These are phyloP conservation scores for Kalmanozyma brasiliensis DNA, from an alignment of 1,284 basidiomycete species.

Conservation along the genomic window DNA sequence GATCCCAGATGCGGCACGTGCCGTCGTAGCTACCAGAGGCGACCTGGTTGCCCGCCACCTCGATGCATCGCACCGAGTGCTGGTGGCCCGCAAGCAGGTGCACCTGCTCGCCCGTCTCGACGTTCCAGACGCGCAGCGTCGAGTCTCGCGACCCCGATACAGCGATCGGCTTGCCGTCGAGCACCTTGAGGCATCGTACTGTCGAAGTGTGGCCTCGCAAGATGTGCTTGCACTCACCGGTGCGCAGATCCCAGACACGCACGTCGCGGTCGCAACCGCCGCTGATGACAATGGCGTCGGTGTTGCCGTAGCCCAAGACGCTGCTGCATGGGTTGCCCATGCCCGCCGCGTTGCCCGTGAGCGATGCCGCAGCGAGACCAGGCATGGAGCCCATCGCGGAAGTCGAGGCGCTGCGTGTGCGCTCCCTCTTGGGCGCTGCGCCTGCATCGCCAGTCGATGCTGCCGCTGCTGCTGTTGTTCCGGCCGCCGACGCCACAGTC, in stretches of 20 bases:
- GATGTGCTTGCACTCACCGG: slow-evolving; percentile 83
- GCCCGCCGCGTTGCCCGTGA: slow-evolving; percentile 38
- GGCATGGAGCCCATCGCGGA: neutral
- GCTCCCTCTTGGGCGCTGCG: neutral
- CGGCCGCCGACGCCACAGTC: slow-evolving; percentile 4
- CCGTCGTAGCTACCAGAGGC: slow-evolving; percentile 91
- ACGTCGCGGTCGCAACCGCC: slow-evolving; percentile 91
- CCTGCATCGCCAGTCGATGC: neutral
- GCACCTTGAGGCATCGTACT: slow-evolving; percentile 87
- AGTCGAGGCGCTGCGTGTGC: slow-evolving; percentile 10
- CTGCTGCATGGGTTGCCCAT: slow-evolving; percentile 57
- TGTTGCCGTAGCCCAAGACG: slow-evolving; percentile 76
- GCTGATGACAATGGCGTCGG: slow-evolving; percentile 81
- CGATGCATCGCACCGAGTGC: slow-evolving; percentile 85
- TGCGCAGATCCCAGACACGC: slow-evolving; percentile 88
- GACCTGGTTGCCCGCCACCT: slow-evolving; percentile 81
- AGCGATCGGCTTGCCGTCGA: slow-evolving; percentile 86
- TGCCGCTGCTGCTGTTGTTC: slow-evolving; percentile 4
- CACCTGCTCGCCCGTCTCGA: slow-evolving; percentile 79
- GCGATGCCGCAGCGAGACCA: slow-evolving; percentile 8
- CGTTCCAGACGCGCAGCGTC: slow-evolving; percentile 91
- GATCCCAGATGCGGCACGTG: slow-evolving; percentile 70
- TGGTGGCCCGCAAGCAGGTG: slow-evolving; percentile 82
- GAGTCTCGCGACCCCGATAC: slow-evolving; percentile 83
- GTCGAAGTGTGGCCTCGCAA: slow-evolving; percentile 89